These are phyloP conservation scores for Leccinum barrowsii DNA, from an alignment of 768 basidiomycete genomes.

Conservation along the genomic window DNA sequence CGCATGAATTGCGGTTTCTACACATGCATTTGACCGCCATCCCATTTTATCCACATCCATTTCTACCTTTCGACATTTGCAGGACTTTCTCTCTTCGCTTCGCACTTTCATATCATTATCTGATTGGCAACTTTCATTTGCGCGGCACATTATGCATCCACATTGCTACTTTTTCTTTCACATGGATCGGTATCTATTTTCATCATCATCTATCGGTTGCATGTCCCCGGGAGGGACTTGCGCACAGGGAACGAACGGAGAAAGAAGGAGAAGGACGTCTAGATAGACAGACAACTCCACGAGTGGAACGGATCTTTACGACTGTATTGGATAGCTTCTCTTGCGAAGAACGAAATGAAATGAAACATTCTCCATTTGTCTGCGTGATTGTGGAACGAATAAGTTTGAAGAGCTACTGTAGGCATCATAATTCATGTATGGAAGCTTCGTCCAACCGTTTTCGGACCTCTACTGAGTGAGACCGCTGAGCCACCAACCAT, in stretches of 20 bases:
- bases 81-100: constrained; percentile 15
- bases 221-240: constrained; percentile 27
- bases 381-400: constrained; percentile 6
- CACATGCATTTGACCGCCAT: neutral
- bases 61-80: constrained; percentile 3
- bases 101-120: constrained; percentile 27
- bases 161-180: constrained; percentile 21
- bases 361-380: constrained; percentile 32
- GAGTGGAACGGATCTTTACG: constrained; percentile 21
- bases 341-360: constrained; percentile 44
- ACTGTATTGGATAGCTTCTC: constrained; percentile 21
- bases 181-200: constrained; percentile 29
- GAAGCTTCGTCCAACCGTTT: neutral
- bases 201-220: constrained; percentile 25
- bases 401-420: neutral
- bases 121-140: constrained; percentile 21
- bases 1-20: constrained; percentile 15
- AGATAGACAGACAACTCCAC: constrained; percentile 13
- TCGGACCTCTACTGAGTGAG: constrained; percentile 1
- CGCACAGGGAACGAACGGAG: constrained; percentile 9
- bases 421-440: neutral
- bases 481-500: neutral
- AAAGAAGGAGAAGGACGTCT: constrained; percentile 11
- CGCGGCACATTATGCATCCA: constrained; percentile 29
- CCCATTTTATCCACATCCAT: neutral